Evolutionary conservation across 371 early-diverging fungal genomes (phyloP).

Genomic region (Gilbertella persicaria): DNA sequence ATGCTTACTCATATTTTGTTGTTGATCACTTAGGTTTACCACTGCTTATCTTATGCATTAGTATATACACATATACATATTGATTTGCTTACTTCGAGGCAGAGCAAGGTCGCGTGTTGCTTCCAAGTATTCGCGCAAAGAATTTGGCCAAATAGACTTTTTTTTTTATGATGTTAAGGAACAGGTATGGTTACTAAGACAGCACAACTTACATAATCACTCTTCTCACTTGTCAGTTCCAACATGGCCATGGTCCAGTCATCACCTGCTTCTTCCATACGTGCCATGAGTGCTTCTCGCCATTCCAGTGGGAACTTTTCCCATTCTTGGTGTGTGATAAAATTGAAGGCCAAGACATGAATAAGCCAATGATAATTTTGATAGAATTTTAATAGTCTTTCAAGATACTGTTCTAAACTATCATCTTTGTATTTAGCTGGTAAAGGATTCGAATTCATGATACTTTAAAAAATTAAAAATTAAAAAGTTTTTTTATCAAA

Average conservation of each 20-base stretch:
- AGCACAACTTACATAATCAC: conserved; percentile 18
- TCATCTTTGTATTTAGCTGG: conserved; percentile 10
- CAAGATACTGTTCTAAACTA: conserved; percentile 34
- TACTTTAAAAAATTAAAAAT: neutral
- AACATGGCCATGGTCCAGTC: conserved; percentile 17
- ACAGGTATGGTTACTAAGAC: neutral
- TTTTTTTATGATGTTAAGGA: neutral
- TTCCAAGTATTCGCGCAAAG: conserved; percentile 17
- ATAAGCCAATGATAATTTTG: conserved; percentile 42
- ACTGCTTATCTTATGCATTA: neutral
- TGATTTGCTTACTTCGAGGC: conserved; percentile 12
- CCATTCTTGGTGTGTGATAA: conserved; percentile 54
- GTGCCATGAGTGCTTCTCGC: conserved; percentile 38
- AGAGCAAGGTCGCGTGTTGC: conserved; percentile 18
- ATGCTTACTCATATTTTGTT: conserved; percentile 23
- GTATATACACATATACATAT: too few relatives aligned
- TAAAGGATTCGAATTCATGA: neutral
- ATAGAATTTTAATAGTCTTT: conserved; percentile 30
- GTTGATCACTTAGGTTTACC: neutral
- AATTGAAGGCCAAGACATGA: conserved; percentile 55
- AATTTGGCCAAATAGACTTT: conserved; percentile 27
- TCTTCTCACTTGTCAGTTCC: conserved; percentile 16
- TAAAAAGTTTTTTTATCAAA: too few relatives aligned
- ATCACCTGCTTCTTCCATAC: conserved; percentile 22
- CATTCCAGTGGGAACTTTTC: conserved; percentile 45